Evolutionary conservation across 1,284 basidiomycete species (phyloP).

Genomic region (Boletus semigastroideus): DNA sequence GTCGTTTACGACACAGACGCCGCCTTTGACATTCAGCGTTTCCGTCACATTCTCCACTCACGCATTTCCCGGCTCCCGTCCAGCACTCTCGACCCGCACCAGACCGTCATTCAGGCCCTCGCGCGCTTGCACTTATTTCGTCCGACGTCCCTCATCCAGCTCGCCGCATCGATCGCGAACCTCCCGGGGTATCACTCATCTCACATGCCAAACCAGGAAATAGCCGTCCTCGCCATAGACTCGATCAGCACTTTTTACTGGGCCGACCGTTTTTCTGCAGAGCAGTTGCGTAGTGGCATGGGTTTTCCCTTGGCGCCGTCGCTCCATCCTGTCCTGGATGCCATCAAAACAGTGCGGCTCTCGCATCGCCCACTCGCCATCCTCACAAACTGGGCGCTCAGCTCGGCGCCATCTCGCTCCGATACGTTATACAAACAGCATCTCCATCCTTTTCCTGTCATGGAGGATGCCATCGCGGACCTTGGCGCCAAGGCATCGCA

Average conservation of each 20-base stretch:
- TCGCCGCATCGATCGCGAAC: constrained; percentile 62
- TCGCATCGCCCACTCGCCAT: constrained; percentile 55
- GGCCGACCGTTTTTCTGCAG: constrained; percentile 65
- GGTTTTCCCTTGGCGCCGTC: constrained; percentile 15
- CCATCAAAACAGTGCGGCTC: constrained; percentile 50
- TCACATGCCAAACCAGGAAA: constrained; percentile 48
- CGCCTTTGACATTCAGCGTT: constrained; percentile 56
- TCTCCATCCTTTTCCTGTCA: constrained; percentile 46
- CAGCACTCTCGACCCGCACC: constrained; percentile 21
- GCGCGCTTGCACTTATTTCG: constrained; percentile 62
- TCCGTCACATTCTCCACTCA: constrained; percentile 49
- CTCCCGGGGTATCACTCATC: constrained; percentile 56
- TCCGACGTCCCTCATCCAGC: constrained; percentile 62
- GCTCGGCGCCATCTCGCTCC: constrained; percentile 28
- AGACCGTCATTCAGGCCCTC: constrained; percentile 45
- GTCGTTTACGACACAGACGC: constrained; percentile 69
- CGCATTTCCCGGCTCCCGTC: constrained; percentile 34
- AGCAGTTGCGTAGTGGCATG: constrained; percentile 44
- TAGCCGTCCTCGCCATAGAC: constrained; percentile 69
- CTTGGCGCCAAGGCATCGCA: constrained; percentile 16
- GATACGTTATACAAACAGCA: constrained; percentile 50
- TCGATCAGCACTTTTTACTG: constrained; percentile 77
- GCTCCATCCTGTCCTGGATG: constrained; percentile 44
- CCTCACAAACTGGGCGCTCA: constrained; percentile 66
- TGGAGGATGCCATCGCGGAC: constrained; percentile 14